Evolutionary conservation across 768 basidiomycete genomes (phyloP), one percentile per base, ranked within the genome.

Genomic region (Mycena galopus): DNA sequence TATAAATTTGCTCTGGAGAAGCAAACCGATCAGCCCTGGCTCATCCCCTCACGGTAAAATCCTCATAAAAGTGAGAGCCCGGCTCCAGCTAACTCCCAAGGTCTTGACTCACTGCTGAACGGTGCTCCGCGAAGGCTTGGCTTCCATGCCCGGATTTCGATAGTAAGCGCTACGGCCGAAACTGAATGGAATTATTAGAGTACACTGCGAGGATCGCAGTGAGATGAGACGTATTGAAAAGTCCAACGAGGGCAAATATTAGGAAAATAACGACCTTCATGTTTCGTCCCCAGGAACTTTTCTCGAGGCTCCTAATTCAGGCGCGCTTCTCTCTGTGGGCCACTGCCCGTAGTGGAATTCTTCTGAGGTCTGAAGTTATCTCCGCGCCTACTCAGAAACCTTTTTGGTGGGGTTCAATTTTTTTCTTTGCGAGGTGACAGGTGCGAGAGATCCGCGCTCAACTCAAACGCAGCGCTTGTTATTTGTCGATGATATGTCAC

Each of bases 281-380:
- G n/a, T 69, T 69, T 37, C 63, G 32, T 1, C 55, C 57, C 61
- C 71, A 75, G n/a, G n/a, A n/a, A n/a, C n/a, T n/a, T n/a, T n/a
- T n/a, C n/a, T n/a, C n/a, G n/a, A n/a, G n/a, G n/a, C n/a, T n/a
- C n/a, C n/a, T n/a, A n/a, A n/a, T n/a, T n/a, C n/a, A n/a, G n/a
- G n/a, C n/a, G n/a, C n/a, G n/a, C n/a, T n/a, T n/a, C n/a, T n/a
- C n/a, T n/a, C n/a, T n/a, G n/a, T n/a, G n/a, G n/a, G n/a, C n/a
- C n/a, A n/a, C n/a, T n/a, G n/a, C n/a, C n/a, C n/a, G n/a, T n/a
- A n/a, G n/a, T n/a, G n/a, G n/a, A n/a, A n/a, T n/a, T n/a, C n/a
- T n/a, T n/a, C n/a, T n/a, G n/a, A n/a, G n/a, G n/a, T n/a, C n/a
- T n/a, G n/a, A n/a, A n/a, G n/a, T n/a, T n/a, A n/a, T n/a, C n/a